Conservation (phyloP, 306 rosid species). For the Cucumis cinereus region DNA sequence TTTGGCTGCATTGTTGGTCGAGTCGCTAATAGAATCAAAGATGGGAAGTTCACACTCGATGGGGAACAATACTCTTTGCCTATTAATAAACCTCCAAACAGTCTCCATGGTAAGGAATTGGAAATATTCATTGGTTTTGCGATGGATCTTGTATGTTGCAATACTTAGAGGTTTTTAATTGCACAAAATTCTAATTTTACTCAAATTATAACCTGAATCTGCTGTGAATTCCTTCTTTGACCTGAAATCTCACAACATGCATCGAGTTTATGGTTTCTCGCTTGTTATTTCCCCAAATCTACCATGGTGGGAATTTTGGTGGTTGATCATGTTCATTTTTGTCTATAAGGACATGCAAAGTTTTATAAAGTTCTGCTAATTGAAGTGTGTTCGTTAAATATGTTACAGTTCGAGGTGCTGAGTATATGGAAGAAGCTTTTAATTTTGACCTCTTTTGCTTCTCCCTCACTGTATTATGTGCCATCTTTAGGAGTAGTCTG, state of each 20-base stretch:
- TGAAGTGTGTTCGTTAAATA: not conserved
- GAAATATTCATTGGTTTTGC: not conserved
- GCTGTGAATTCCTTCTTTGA: not conserved
- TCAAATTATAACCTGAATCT: not conserved
- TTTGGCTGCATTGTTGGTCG: slow-evolving; percentile 97
- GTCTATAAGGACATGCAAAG: not conserved
- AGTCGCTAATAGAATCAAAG: slow-evolving; percentile 81
- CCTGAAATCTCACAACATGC: not conserved
- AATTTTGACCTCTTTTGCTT: not conserved
- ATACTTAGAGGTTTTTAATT: not conserved
- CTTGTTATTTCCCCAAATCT: not conserved
- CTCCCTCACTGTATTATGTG: no score
- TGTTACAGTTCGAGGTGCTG: not conserved
- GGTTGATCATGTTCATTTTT: not conserved
- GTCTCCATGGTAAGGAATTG: slow-evolving; percentile 74
- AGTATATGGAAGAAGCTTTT: not conserved
- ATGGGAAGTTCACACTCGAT: slow-evolving; percentile 73
- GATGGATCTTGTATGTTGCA: not conserved
- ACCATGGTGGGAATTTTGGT: not conserved
- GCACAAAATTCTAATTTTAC: not conserved
- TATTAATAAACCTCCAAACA: slow-evolving; percentile 74
- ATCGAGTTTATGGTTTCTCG: not conserved
- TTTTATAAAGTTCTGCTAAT: not conserved
- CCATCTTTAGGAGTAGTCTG: not conserved
- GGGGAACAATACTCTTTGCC: slow-evolving; percentile 59